Evolutionary conservation across 169 alveolate species (phyloP).

Genomic region (Babesia gibsoni): DNA sequence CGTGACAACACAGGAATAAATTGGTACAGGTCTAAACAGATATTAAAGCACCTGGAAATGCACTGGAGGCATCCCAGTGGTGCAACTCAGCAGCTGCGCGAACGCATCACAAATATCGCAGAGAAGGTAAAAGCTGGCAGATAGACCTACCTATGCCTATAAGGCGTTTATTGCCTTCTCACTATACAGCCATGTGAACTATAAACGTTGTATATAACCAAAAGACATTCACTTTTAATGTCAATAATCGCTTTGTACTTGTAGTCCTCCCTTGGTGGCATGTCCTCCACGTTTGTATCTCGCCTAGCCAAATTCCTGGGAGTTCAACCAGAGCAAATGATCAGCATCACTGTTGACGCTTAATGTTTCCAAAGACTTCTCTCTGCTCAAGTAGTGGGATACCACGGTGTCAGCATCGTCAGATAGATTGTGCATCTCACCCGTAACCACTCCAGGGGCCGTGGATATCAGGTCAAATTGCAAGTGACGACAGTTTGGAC

Average conservation of each 20-base stretch:
- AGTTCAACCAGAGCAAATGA: constrained; percentile 15
- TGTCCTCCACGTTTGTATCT: no score
- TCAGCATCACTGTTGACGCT: constrained; percentile 9
- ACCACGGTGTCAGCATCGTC: constrained; percentile 1
- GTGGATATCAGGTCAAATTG: not conserved
- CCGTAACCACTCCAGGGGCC: not conserved
- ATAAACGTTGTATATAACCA: no score
- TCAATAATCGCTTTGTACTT: no score
- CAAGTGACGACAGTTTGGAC: constrained; percentile 69
- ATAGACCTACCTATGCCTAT: no score
- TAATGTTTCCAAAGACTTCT: not conserved
- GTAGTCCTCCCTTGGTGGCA: no score
- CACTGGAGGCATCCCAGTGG: constrained; percentile 71
- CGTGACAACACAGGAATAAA: constrained; percentile 72
- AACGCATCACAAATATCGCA: constrained; percentile 65
- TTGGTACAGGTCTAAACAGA: constrained; percentile 73
- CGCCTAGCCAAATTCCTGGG: no score
- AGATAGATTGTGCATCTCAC: not conserved
- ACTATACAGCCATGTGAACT: no score
- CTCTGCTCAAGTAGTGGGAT: not conserved
- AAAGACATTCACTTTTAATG: no score
- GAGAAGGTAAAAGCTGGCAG: constrained; percentile 47
- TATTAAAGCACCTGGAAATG: constrained; percentile 71
- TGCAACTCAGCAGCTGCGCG: constrained; percentile 53
- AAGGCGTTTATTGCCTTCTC: no score